phyloP scores from a whole-genome alignment of 306 rosid genomes.

The Prunus mira region DNA sequence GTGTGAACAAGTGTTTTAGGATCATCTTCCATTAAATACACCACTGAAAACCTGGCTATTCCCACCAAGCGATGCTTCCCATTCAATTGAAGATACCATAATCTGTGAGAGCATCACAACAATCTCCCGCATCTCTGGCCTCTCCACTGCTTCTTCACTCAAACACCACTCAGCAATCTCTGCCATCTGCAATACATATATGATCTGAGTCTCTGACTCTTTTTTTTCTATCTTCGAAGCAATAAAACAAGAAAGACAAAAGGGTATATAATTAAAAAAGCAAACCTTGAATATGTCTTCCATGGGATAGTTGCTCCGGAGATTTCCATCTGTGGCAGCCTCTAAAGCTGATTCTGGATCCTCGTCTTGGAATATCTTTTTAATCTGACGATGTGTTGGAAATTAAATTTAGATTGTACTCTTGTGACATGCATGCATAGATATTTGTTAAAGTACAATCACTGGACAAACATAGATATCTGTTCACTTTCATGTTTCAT shows the following conservation, averaged over 20 bases:
- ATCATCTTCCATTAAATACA: conserved; percentile 62
- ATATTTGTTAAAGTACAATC: no score
- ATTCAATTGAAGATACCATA: conserved; percentile 42
- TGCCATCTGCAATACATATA: conserved; percentile 46
- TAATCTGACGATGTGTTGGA: conserved; percentile 36
- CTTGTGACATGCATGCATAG: neutral
- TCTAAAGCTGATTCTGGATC: conserved; percentile 50
- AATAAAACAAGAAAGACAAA: neutral
- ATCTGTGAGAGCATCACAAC: conserved; percentile 50
- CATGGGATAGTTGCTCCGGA: conserved; percentile 46
- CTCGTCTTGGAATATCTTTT: conserved; percentile 50
- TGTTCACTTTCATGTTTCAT: neutral
- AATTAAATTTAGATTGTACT: conserved; percentile 13
- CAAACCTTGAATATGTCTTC: conserved; percentile 55
- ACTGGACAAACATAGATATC: neutral
- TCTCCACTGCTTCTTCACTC: conserved; percentile 61
- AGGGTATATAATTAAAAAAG: neutral
- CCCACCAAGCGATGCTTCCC: conserved; percentile 84
- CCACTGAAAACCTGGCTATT: conserved; percentile 69
- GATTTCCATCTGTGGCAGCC: conserved; percentile 55
- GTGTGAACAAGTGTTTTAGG: neutral
- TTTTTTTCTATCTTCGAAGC: neutral
- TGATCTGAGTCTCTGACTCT: neutral
- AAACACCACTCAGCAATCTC: conserved; percentile 58
- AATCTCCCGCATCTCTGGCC: conserved; percentile 72